Conservation (phyloP, 1,284 basidiomycete species). For the Takashimella tepidaria region DNA sequence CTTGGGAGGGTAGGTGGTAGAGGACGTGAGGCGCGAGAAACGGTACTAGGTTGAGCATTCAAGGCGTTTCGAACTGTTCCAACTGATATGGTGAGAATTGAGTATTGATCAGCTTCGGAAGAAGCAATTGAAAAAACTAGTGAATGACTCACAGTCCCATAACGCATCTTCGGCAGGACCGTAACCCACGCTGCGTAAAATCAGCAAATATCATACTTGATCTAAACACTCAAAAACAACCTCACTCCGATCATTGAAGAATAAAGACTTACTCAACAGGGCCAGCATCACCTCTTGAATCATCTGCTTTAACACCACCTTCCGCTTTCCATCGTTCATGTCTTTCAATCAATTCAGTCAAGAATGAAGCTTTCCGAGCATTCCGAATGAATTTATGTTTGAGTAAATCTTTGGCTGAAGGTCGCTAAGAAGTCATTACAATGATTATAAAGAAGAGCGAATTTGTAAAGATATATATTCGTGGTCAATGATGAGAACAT, state of each 20-base stretch:
- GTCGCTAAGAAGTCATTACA: too few species aligned
- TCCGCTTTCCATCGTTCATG: constrained; percentile 88
- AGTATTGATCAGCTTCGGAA: too few species aligned
- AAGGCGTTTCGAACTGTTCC: constrained; percentile 43
- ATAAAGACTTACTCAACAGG: constrained; percentile 15
- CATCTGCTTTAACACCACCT: constrained; percentile 69
- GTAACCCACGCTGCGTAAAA: constrained; percentile 17
- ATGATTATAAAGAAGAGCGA: constrained; percentile 4
- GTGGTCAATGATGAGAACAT: too few species aligned
- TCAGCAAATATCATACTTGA: too few species aligned
- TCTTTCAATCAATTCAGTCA: constrained; percentile 92
- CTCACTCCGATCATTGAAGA: background rate
- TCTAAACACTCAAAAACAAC: too few species aligned
- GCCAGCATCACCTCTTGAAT: constrained; percentile 39
- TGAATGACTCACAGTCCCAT: constrained; percentile 82
- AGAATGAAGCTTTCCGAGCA: constrained; percentile 87
- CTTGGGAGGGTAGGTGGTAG: constrained; percentile 10
- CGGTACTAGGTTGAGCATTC: constrained; percentile 25
- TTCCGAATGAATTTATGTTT: constrained; percentile 94
- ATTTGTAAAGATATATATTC: too few species aligned
- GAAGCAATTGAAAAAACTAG: too few species aligned
- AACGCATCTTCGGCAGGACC: constrained; percentile 72
- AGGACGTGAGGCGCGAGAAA: constrained; percentile 19
- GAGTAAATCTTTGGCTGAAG: constrained; percentile 85
- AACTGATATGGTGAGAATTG: too few species aligned